Percentiles rank a stretch among this genome's conserved stretches.
phyloP scores from a whole-genome alignment of 2,329 filamentous ascomycete genomes.

The Pleomassaria siparia region DNA sequence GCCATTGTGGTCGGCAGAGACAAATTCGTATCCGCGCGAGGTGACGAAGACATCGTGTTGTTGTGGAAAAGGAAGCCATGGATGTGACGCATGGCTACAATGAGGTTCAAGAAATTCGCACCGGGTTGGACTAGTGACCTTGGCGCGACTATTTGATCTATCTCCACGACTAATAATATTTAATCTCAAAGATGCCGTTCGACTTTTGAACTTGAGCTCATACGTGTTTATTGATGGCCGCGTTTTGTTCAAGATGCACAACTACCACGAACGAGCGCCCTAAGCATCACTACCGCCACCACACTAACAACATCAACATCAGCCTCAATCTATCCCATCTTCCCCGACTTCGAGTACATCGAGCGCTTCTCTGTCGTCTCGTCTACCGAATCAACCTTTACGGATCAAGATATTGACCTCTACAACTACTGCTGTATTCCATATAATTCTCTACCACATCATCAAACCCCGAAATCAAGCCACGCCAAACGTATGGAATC shows the following conservation, averaged over 20 bases:
- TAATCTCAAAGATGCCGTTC: too few relatives aligned
- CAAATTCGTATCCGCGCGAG: constrained; percentile 9
- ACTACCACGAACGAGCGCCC: not conserved
- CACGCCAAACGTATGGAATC: not conserved
- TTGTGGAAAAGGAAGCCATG: constrained; percentile 23
- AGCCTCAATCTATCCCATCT: not conserved
- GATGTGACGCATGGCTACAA: not conserved
- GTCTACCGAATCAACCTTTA: not conserved
- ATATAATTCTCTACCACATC: not conserved
- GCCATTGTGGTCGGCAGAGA: constrained; percentile 18
- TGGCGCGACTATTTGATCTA: not conserved
- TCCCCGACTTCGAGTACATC: not conserved
- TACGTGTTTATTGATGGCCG: too few relatives aligned
- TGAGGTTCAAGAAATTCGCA: not conserved
- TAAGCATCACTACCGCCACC: not conserved
- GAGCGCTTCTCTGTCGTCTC: not conserved
- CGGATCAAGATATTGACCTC: not conserved
- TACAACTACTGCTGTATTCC: constrained; percentile 3
- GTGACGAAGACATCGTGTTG: constrained; percentile 13
- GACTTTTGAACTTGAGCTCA: too few relatives aligned
- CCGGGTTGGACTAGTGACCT: not conserved
- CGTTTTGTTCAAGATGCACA: not conserved
- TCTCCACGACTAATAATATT: too few relatives aligned
- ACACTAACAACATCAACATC: not conserved
- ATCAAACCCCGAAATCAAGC: not conserved